A percentile compares a stretch with the other conserved stretches of the same genome.
Evolutionary conservation across 108 stramenopile genomes (phyloP).

Genomic region (Cyclotella sp.): DNA sequence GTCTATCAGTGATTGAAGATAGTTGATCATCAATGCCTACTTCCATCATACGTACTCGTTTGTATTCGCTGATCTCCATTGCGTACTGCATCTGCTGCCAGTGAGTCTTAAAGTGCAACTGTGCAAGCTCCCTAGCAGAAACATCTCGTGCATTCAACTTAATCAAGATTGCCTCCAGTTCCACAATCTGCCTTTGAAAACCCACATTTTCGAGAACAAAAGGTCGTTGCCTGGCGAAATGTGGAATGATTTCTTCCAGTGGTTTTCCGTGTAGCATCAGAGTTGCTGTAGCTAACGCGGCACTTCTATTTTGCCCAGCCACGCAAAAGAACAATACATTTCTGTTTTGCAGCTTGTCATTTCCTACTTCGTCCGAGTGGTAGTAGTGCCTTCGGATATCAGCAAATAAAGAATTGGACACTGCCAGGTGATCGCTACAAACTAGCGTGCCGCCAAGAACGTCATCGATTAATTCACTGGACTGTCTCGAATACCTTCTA

Average conservation of each 20-base stretch:
- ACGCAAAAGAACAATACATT: constrained; percentile 80
- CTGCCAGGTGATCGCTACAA: constrained; percentile 63
- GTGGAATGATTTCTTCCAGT: constrained; percentile 52
- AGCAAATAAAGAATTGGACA: constrained; percentile 62
- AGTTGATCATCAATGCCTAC: constrained; percentile 18
- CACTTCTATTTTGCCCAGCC: constrained; percentile 74
- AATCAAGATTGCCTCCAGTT: constrained; percentile 63
- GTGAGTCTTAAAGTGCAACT: constrained; percentile 26
- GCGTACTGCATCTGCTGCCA: constrained; percentile 41
- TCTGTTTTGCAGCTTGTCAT: constrained; percentile 29
- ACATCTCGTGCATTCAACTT: constrained; percentile 29
- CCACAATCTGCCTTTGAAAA: constrained; percentile 72
- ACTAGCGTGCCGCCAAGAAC: constrained; percentile 19
- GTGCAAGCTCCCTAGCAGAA: constrained; percentile 8
- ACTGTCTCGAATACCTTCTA: constrained; percentile 18
- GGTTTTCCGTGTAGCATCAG: constrained; percentile 66
- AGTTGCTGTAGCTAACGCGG: constrained; percentile 58
- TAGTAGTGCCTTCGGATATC: constrained; percentile 39
- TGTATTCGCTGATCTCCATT: constrained; percentile 13
- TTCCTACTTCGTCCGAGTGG: neutral
- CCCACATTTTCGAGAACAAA: constrained; percentile 82
- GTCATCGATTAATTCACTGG: constrained; percentile 2
- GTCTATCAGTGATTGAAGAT: constrained; percentile 26
- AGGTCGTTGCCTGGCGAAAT: constrained; percentile 56
- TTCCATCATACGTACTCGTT: constrained; percentile 35